phyloP scores from a whole-genome alignment of 2,329 filamentous ascomycete species.

The Fusarium hostae region DNA sequence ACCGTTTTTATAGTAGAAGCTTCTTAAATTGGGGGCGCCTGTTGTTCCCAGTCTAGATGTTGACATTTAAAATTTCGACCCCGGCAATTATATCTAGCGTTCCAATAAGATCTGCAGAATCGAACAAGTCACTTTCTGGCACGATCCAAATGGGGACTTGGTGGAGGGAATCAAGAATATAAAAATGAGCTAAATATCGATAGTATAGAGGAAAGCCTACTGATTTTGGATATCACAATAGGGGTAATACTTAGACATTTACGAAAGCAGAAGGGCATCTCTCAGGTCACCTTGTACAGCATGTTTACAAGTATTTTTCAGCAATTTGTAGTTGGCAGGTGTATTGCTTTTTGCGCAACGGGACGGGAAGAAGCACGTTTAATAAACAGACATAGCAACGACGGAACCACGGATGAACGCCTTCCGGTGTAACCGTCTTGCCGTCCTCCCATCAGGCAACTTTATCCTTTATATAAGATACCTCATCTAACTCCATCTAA shows the following conservation, averaged over 20 bases:
- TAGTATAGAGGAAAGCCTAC: not conserved
- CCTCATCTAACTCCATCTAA: not conserved
- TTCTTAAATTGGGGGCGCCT: not conserved
- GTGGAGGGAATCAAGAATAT: not conserved
- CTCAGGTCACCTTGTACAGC: not conserved
- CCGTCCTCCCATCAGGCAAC: constrained; percentile 12
- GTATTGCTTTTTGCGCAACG: constrained; percentile 21
- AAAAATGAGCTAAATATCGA: not conserved
- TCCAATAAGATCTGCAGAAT: constrained; percentile 1
- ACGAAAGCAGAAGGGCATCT: not conserved
- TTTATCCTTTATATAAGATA: not conserved
- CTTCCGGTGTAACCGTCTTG: constrained; percentile 28
- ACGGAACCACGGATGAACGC: constrained; percentile 25
- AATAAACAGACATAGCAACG: not conserved
- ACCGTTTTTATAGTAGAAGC: constrained; percentile 1
- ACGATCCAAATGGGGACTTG: not conserved
- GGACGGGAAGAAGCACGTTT: constrained; percentile 11
- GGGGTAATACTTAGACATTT: not conserved
- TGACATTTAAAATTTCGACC: not conserved
- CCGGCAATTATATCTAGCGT: not conserved
- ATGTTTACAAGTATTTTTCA: not conserved
- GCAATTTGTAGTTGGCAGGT: constrained; percentile 10
- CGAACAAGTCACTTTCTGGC: not conserved
- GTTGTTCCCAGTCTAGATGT: constrained; percentile 13
- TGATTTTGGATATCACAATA: not conserved